Percentiles rank a stretch among this genome's conserved stretches.
Evolutionary conservation across 768 basidiomycete genomes (phyloP).

Genomic region (Termitomyces sp.): DNA sequence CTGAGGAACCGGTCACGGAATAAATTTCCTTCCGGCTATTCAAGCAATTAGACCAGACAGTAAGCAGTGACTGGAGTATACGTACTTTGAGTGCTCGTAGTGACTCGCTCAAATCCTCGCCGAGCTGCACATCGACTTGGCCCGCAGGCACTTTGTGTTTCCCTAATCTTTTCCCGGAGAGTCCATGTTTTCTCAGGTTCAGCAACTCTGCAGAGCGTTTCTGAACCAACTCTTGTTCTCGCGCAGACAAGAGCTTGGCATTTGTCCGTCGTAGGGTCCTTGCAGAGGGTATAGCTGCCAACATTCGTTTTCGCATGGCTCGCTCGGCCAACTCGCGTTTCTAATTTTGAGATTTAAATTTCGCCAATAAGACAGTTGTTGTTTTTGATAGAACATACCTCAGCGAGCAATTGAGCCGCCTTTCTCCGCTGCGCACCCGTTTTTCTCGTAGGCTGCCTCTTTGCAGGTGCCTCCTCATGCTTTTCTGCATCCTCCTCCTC

Average conservation of each 20-base stretch:
- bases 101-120: conserved; percentile 85
- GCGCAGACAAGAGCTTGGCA: conserved; percentile 27
- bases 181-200: conserved; percentile 50
- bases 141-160: conserved; percentile 70
- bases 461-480: conserved; percentile 25
- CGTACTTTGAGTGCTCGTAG: conserved; percentile 77
- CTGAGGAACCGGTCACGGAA: conserved; percentile 87
- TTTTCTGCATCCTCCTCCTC: conserved; percentile 31
- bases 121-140: conserved; percentile 79
- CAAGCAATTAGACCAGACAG: neutral
- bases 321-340: conserved; percentile 60
- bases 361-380: neutral
- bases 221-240: conserved; percentile 35
- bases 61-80: conserved; percentile 3
- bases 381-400: conserved; percentile 44
- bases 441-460: conserved; percentile 37
- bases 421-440: conserved; percentile 56
- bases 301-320: conserved; percentile 53
- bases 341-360: conserved; percentile 25
- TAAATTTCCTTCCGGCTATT: conserved; percentile 87
- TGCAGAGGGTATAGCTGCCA: conserved; percentile 50
- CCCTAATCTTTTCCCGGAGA: conserved; percentile 73
- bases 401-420: conserved; percentile 55
- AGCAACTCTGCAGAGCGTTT: conserved; percentile 39
- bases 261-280: conserved; percentile 44